A percentile compares a stretch with the other conserved stretches of the same genome.
These are phyloP conservation scores for Phytophthora syringae DNA, from an alignment of 352 stramenopile genomes.

Conservation along the genomic window DNA sequence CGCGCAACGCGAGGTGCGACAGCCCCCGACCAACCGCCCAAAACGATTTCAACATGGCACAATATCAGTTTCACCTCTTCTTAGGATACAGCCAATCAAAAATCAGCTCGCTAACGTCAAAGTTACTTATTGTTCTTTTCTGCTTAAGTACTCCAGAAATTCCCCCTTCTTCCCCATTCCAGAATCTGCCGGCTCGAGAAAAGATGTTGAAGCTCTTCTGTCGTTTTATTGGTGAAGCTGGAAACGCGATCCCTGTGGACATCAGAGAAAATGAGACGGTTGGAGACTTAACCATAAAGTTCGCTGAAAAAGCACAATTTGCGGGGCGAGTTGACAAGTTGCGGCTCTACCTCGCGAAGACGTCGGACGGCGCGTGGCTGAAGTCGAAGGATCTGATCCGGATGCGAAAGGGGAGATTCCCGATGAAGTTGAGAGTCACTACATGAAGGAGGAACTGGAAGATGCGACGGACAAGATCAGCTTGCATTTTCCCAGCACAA, in stretches of 20 bases:
- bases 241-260: background rate
- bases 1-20: too few relatives aligned
- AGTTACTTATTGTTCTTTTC: too few relatives aligned
- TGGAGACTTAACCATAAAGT: background rate
- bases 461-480: background rate
- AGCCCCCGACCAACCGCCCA: too few relatives aligned
- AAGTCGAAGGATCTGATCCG: background rate
- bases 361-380: background rate
- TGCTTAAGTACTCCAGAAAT: too few relatives aligned
- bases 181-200: background rate
- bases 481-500: too few relatives aligned
- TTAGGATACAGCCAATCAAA: too few relatives aligned
- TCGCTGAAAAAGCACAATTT: too few relatives aligned
- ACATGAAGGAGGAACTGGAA: background rate
- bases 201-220: constrained; percentile 1
- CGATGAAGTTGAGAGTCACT: background rate
- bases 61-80: too few relatives aligned
- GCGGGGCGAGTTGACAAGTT: too few relatives aligned
- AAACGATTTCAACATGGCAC: too few relatives aligned
- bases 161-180: background rate
- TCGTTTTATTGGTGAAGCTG: background rate
- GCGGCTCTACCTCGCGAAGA: constrained; percentile 13
- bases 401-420: background rate
- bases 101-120: too few relatives aligned
- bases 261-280: background rate